Evolutionary conservation across 176 grass and related monocot genomes (phyloP).

Genomic region (Elaeis guineensis): DNA sequence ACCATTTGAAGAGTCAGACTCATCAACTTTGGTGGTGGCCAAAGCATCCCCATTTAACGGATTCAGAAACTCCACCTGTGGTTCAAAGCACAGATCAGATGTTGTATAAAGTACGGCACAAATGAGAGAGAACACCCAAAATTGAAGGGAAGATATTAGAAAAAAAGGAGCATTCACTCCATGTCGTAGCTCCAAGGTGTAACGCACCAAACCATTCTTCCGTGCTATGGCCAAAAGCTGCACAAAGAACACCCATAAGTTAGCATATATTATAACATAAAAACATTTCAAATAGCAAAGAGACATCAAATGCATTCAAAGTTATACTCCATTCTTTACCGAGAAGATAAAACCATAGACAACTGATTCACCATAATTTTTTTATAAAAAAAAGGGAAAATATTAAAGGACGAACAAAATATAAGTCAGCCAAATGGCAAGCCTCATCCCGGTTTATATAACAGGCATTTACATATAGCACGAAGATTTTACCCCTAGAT

Average conservation of each 20-base stretch:
- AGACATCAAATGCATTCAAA: too few relatives aligned
- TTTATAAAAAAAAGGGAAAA: too few relatives aligned
- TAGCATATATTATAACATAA: neutral
- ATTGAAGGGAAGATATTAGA: neutral
- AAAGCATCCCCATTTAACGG: slow-evolving; percentile 65
- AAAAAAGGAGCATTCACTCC: too few relatives aligned
- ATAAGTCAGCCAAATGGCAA: too few relatives aligned
- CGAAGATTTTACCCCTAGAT: too few relatives aligned
- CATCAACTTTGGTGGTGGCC: slow-evolving; percentile 27
- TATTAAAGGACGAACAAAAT: too few relatives aligned
- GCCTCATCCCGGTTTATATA: too few relatives aligned
- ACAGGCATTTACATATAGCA: too few relatives aligned
- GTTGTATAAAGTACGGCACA: neutral
- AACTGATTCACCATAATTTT: too few relatives aligned
- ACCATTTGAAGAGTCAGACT: slow-evolving; percentile 2
- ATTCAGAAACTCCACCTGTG: slow-evolving; percentile 80
- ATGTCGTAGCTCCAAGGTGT: neutral
- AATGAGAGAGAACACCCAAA: neutral
- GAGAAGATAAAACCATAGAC: too few relatives aligned
- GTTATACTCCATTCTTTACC: too few relatives aligned
- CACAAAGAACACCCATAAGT: slow-evolving; percentile 8
- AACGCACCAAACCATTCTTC: slow-evolving; percentile 74
- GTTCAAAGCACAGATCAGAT: slow-evolving; percentile 16
- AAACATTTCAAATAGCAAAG: neutral
- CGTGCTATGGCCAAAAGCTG: slow-evolving; percentile 79